Percentiles rank a stretch among this genome's conserved stretches.
Conservation (phyloP, 2,329 filamentous ascomycete species). For the Plectosphaerella plurivora region DNA sequence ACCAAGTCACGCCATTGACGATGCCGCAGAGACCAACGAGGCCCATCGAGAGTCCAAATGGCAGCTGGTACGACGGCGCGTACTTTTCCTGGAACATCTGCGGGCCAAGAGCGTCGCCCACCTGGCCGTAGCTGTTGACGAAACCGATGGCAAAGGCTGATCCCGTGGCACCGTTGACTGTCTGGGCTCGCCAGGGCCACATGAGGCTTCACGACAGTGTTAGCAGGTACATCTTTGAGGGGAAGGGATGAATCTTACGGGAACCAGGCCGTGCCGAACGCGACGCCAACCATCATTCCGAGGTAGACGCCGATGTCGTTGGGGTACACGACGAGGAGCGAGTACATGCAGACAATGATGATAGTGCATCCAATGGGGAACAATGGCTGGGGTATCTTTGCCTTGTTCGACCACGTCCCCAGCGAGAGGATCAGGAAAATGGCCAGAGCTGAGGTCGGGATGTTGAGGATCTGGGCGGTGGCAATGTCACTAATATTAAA, state of each 20-base stretch:
- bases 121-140: constrained; percentile 44
- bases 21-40: constrained; percentile 36
- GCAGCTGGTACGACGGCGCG: constrained; percentile 37
- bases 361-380: constrained; percentile 37
- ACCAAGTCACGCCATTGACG: constrained; percentile 37
- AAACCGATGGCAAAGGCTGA: constrained; percentile 47
- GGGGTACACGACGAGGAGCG: constrained; percentile 38
- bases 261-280: constrained; percentile 36
- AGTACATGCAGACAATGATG: constrained; percentile 39
- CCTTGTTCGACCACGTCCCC: constrained; percentile 36
- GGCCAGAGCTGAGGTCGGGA: constrained; percentile 37
- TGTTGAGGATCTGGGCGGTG: constrained; percentile 41
- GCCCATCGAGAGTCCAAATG: constrained; percentile 38
- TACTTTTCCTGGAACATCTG: constrained; percentile 40
- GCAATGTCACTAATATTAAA: constrained; percentile 32
- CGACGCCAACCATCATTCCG: constrained; percentile 38
- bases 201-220: constrained; percentile 27
- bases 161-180: constrained; percentile 38
- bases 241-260: constrained; percentile 14
- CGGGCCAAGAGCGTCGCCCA: constrained; percentile 41
- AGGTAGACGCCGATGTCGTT: constrained; percentile 41
- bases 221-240: not conserved
- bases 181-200: constrained; percentile 49
- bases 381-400: constrained; percentile 34
- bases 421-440: constrained; percentile 36